Percentiles rank a stretch among this genome's conserved stretches.
These are phyloP conservation scores for Carex cristatella DNA, from an alignment of 176 grass and related monocot genomes.

Conservation along the genomic window DNA sequence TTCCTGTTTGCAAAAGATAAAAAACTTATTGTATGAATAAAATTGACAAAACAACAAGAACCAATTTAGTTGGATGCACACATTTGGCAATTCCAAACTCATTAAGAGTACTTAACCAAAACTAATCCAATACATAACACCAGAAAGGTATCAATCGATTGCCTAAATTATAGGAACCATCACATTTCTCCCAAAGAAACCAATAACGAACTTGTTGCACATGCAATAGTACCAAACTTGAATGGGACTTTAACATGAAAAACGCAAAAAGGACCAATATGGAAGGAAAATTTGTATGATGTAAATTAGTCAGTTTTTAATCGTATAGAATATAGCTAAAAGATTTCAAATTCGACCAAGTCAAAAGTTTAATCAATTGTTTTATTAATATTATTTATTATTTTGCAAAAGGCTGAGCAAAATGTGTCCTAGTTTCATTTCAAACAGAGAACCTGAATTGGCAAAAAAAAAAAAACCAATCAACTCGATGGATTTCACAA, in stretches of 20 bases:
- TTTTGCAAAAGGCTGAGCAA: background rate
- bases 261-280: background rate
- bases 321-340: background rate
- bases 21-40: background rate
- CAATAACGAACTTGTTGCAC: background rate
- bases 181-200: slow-evolving; percentile 6
- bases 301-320: background rate
- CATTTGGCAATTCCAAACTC: background rate
- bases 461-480: background rate
- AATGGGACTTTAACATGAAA: slow-evolving; percentile 10
- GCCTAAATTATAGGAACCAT: slow-evolving; percentile 5
- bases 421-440: background rate
- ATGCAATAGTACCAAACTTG: background rate
- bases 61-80: background rate
- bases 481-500: background rate
- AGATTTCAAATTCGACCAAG: slow-evolving; percentile 33
- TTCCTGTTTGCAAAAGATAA: slow-evolving; percentile 46
- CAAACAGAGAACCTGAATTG: background rate
- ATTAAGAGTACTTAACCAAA: background rate
- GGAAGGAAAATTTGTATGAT: background rate
- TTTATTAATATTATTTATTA: background rate
- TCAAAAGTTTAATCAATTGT: background rate
- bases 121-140: background rate
- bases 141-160: slow-evolving; percentile 7
- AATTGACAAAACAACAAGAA: background rate